Conservation (phyloP, 345 rosid species). For the Noccaea bulbosa region DNA sequence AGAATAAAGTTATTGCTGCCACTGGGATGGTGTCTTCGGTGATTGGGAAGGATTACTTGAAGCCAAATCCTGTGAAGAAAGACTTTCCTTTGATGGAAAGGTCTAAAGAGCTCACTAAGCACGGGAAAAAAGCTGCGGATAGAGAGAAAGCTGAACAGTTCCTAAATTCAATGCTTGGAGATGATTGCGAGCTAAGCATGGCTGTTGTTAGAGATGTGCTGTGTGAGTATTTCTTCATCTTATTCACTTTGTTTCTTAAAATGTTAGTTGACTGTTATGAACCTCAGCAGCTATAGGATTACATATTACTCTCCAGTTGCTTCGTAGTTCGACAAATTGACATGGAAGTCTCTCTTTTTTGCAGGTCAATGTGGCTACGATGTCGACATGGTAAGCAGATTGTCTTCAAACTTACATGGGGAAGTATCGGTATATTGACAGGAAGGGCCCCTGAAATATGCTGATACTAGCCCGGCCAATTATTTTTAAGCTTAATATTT, state of each 20-base stretch:
- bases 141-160: slow-evolving; percentile 73
- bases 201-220: slow-evolving; percentile 82
- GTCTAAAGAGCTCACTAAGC: slow-evolving; percentile 34
- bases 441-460: slow-evolving; percentile 24
- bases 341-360: slow-evolving; percentile 34
- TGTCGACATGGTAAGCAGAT: slow-evolving; percentile 69
- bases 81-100: slow-evolving; percentile 27
- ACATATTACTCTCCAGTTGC: neutral
- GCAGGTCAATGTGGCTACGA: slow-evolving; percentile 85
- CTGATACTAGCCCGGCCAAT: slow-evolving; percentile 37
- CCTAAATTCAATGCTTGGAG: slow-evolving; percentile 76
- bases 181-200: slow-evolving; percentile 68
- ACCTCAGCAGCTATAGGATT: neutral
- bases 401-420: slow-evolving; percentile 28
- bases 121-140: slow-evolving; percentile 37
- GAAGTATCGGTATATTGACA: slow-evolving; percentile 36
- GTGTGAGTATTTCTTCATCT: slow-evolving; percentile 53
- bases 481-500: slow-evolving; percentile 18
- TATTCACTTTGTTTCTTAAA: neutral
- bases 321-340: neutral
- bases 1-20: slow-evolving; percentile 65
- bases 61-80: slow-evolving; percentile 46
- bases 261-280: neutral
- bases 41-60: slow-evolving; percentile 77
- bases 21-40: slow-evolving; percentile 87